phyloP scores from a whole-genome alignment of 257 asterid species.

The Nicotiana obtusifolia region DNA sequence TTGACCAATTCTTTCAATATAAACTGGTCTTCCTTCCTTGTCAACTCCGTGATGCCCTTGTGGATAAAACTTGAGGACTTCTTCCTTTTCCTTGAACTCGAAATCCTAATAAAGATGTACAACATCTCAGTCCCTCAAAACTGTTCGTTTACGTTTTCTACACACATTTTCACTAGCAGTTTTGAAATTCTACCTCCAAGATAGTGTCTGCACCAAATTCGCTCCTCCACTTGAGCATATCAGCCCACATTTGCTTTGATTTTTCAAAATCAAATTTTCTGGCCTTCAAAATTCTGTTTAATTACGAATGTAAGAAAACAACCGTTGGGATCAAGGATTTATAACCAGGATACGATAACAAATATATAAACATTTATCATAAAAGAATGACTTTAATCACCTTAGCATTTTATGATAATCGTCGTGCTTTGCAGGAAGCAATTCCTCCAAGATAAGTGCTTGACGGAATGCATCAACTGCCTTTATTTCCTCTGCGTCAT shows the following conservation, averaged over 20 bases:
- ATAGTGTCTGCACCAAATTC: conserved; percentile 77
- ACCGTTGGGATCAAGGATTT: background rate
- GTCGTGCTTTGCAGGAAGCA: conserved; percentile 78
- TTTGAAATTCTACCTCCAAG: conserved; percentile 46
- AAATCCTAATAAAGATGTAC: conserved; percentile 39
- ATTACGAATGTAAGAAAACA: background rate
- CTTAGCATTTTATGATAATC: conserved; percentile 88
- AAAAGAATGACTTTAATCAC: conserved; percentile 18
- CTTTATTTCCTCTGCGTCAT: conserved; percentile 78
- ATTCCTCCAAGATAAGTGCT: conserved; percentile 77
- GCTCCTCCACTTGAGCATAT: conserved; percentile 96
- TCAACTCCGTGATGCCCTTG: conserved; percentile 96
- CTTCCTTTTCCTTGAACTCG: conserved; percentile 71
- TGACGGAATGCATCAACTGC: conserved; percentile 90
- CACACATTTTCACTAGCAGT: background rate
- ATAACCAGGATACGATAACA: too few species aligned
- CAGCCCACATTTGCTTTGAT: conserved; percentile 94
- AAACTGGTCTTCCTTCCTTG: conserved; percentile 87
- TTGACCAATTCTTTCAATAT: conserved; percentile 79
- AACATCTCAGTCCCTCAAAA: background rate
- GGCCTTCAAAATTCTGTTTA: conserved; percentile 76
- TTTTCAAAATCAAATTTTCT: conserved; percentile 84
- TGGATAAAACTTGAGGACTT: conserved; percentile 82
- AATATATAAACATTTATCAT: background rate
- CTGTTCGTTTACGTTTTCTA: background rate